A percentile compares a stretch with the other conserved stretches of the same genome.
Conservation (phyloP, 148 eudicot genomes). For the Nyssa sinensis region DNA sequence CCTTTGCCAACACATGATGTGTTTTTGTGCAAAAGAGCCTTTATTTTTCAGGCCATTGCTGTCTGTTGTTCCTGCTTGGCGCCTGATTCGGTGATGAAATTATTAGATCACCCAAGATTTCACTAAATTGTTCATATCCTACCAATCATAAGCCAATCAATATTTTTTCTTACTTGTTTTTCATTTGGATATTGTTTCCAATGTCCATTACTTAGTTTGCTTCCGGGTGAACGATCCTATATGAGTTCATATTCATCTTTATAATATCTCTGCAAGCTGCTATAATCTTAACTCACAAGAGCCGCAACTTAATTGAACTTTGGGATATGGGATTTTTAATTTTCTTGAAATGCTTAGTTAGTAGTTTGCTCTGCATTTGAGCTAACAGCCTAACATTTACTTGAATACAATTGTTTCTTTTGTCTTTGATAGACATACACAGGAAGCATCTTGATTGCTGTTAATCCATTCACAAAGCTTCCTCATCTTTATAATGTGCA, state of each 20-base stretch:
- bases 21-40: too few species aligned
- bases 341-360: not conserved
- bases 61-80: too few species aligned
- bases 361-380: not conserved
- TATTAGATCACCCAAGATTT: too few species aligned
- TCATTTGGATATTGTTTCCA: not conserved
- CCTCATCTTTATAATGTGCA: slow-evolving; percentile 89
- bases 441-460: slow-evolving; percentile 97
- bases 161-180: not conserved
- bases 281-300: not conserved
- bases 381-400: not conserved
- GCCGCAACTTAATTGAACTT: not conserved
- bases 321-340: not conserved
- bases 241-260: not conserved
- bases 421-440: slow-evolving; percentile 75
- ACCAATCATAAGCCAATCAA: not conserved
- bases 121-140: too few species aligned
- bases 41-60: too few species aligned
- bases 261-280: too few species aligned
- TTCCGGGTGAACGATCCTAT: not conserved
- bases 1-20: too few species aligned
- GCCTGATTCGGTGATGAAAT: too few species aligned
- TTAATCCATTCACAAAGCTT: slow-evolving; percentile 94
- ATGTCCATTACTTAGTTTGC: not conserved
- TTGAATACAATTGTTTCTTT: slow-evolving; percentile 12